Evolutionary conservation across 768 basidiomycete genomes (phyloP).

Genomic region (Pleurotus sapidus): DNA sequence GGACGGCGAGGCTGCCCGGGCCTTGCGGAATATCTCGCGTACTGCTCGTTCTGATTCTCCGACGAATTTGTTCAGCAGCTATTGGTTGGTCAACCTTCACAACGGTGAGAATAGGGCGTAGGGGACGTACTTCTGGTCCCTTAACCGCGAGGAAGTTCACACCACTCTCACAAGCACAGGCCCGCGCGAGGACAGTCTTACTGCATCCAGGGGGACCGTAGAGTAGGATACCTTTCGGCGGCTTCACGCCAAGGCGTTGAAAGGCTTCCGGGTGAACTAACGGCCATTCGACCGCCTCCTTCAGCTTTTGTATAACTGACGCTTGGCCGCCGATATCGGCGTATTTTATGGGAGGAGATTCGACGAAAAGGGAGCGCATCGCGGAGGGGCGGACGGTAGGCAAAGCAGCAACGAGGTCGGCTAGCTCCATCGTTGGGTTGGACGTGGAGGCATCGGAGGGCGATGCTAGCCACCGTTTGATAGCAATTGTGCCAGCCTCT

Average conservation of each 20-base stretch:
- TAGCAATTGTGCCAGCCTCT: constrained; percentile 88
- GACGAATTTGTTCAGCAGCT: constrained; percentile 96
- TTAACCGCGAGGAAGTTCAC: constrained; percentile 97
- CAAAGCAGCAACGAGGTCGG: constrained; percentile 71
- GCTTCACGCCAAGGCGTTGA: constrained; percentile 78
- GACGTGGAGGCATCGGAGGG: constrained; percentile 11
- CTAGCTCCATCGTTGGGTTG: constrained; percentile 41
- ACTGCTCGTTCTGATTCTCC: constrained; percentile 97
- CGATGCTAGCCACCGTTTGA: constrained; percentile 71
- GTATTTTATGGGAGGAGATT: constrained; percentile 80
- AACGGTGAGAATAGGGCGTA: neutral
- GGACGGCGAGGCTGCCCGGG: constrained; percentile 89
- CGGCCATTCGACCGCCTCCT: constrained; percentile 96
- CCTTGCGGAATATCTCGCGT: constrained; percentile 93
- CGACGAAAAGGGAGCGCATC: constrained; percentile 90
- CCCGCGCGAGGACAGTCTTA: constrained; percentile 90
- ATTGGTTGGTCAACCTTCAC: constrained; percentile 4
- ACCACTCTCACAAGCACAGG: constrained; percentile 90
- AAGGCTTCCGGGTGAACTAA: constrained; percentile 85
- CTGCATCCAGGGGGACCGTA: constrained; percentile 98
- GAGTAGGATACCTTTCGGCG: constrained; percentile 86
- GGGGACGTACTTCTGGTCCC: constrained; percentile 80
- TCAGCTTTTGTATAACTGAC: constrained; percentile 76
- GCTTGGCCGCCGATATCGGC: constrained; percentile 89
- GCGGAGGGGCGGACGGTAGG: constrained; percentile 87